Percentiles rank a stretch among this genome's conserved stretches.
These are phyloP conservation scores for Stephanodiscus minutulus DNA, from an alignment of 108 stramenopile genomes.

Conservation along the genomic window DNA sequence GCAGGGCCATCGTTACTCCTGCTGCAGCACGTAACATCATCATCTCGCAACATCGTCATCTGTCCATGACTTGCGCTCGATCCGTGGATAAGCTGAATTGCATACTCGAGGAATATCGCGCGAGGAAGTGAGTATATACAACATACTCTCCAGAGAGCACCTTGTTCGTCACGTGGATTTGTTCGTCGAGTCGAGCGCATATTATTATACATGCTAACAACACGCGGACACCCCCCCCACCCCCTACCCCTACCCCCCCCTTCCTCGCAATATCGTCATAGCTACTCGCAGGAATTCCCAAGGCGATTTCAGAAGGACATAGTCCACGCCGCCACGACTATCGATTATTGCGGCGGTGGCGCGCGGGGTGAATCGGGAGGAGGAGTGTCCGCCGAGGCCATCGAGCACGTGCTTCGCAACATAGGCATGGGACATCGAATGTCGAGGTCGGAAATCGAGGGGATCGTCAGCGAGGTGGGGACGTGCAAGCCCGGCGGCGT, in stretches of 20 bases:
- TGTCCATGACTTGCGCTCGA: conserved; percentile 24
- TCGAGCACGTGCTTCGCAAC: conserved; percentile 55
- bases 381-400: conserved; percentile 39
- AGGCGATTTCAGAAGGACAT: conserved; percentile 29
- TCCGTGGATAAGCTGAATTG: conserved; percentile 42
- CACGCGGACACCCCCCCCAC: background rate
- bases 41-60: background rate
- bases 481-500: no score
- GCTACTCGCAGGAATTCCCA: conserved; percentile 57
- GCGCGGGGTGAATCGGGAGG: no score
- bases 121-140: conserved; percentile 50
- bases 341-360: background rate
- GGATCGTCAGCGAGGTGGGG: conserved; percentile 56
- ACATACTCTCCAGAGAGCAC: no score
- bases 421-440: conserved; percentile 52
- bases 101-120: conserved; percentile 58
- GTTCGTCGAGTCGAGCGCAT: no score
- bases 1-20: conserved; percentile 9
- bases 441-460: conserved; percentile 48
- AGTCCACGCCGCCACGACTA: background rate
- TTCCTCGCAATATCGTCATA: conserved; percentile 4
- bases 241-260: background rate
- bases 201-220: no score
- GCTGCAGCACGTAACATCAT: no score
- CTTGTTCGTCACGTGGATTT: no score